Evolutionary conservation across 169 alveolate species (phyloP).

Genomic region (Plasmodium gonderi): DNA sequence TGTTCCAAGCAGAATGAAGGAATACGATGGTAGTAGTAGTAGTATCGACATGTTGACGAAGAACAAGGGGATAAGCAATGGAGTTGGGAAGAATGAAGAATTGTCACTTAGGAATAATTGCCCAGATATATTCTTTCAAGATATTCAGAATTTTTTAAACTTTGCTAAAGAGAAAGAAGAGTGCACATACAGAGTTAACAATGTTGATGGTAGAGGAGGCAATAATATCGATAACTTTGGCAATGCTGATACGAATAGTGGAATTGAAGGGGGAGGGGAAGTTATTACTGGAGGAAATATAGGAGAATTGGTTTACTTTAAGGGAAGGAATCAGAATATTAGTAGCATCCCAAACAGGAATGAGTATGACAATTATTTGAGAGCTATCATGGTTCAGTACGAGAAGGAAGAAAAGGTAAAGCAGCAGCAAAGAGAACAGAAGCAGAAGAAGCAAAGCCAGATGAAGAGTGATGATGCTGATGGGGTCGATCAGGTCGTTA

Average conservation of each 20-base stretch:
- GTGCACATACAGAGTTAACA: neutral
- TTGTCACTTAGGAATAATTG: neutral
- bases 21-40: neutral
- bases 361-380: constrained; percentile 29
- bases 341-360: neutral
- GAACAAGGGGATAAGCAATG: neutral
- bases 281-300: no score
- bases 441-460: neutral
- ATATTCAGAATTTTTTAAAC: constrained; percentile 52
- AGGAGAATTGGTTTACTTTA: neutral
- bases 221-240: neutral
- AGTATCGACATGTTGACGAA: neutral
- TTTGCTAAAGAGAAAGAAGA: constrained; percentile 39
- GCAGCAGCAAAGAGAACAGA: neutral
- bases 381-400: constrained; percentile 50
- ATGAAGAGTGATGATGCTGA: neutral
- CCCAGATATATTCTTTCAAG: constrained; percentile 35
- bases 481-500: neutral
- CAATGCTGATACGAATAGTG: neutral
- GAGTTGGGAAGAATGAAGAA: neutral
- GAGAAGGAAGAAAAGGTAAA: constrained; percentile 35
- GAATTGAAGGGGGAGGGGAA: neutral
- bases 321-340: neutral
- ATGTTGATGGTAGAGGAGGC: neutral
- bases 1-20: neutral